Percentiles rank a stretch among this genome's conserved stretches.
phyloP scores from a whole-genome alignment of 345 rosid genomes.

The Anacardium occidentale region DNA sequence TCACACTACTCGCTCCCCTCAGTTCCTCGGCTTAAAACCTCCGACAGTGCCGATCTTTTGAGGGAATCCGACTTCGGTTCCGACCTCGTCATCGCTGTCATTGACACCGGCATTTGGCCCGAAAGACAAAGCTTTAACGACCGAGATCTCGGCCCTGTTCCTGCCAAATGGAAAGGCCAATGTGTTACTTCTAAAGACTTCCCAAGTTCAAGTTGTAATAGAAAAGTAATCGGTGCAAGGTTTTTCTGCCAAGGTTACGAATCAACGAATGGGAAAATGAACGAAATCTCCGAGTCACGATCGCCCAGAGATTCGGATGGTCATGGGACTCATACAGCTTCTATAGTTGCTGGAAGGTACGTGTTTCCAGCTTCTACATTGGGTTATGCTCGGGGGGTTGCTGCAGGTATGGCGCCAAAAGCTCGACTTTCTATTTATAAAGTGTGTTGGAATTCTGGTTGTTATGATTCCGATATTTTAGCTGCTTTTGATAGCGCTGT shows the following conservation, averaged over 20 bases:
- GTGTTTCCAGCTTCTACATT: slow-evolving; percentile 74
- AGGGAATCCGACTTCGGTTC: slow-evolving; percentile 91
- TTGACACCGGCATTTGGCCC: slow-evolving; percentile 96
- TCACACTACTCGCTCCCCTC: slow-evolving; percentile 92
- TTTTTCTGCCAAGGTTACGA: slow-evolving; percentile 80
- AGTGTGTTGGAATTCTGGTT: slow-evolving; percentile 91
- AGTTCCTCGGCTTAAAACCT: slow-evolving; percentile 70
- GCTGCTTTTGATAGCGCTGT: slow-evolving; percentile 88
- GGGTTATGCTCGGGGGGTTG: slow-evolving; percentile 81
- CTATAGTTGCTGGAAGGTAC: slow-evolving; percentile 77
- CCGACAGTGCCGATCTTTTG: slow-evolving; percentile 68
- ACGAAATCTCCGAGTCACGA: slow-evolving; percentile 60
- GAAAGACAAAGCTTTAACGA: slow-evolving; percentile 84
- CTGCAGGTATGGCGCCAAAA: slow-evolving; percentile 93
- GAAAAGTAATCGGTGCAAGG: slow-evolving; percentile 75
- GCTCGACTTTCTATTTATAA: slow-evolving; percentile 88
- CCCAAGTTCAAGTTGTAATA: slow-evolving; percentile 50
- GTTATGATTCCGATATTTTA: slow-evolving; percentile 87
- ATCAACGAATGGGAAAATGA: slow-evolving; percentile 70
- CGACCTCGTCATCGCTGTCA: slow-evolving; percentile 84
- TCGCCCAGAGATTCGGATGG: slow-evolving; percentile 90
- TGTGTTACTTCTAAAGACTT: slow-evolving; percentile 50
- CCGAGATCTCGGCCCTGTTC: slow-evolving; percentile 66
- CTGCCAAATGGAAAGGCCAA: slow-evolving; percentile 78
- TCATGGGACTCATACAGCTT: slow-evolving; percentile 90